phyloP scores from a whole-genome alignment of 176 grass and related monocot species.

The Poa pratensis region DNA sequence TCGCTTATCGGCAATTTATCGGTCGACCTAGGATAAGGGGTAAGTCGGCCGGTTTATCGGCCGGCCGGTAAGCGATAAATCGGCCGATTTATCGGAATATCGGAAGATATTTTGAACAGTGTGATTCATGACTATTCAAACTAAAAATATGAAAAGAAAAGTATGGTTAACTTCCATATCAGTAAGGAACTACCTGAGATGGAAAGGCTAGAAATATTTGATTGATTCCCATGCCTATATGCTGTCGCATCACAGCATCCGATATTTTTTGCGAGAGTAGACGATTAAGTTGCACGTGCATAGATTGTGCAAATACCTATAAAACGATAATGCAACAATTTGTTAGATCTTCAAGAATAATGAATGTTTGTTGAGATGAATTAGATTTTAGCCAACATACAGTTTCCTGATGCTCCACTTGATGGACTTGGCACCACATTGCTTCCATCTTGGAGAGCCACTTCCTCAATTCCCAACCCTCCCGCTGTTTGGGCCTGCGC shows the following conservation, averaged over 20 bases:
- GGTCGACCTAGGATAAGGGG: too few species aligned
- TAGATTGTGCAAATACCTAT: background rate
- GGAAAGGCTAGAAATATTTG: background rate
- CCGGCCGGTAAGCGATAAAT: too few species aligned
- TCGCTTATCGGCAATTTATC: too few species aligned
- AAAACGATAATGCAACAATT: background rate
- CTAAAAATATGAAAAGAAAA: background rate
- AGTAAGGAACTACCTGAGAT: background rate
- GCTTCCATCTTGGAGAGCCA: background rate
- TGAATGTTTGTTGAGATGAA: too few species aligned
- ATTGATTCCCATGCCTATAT: background rate
- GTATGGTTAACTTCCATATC: background rate
- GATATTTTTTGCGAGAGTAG: background rate
- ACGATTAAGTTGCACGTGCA: background rate
- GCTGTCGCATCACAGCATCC: background rate
- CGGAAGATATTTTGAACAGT: too few species aligned
- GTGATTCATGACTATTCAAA: slow-evolving; percentile 1
- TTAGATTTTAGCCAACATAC: background rate
- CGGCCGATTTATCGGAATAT: too few species aligned
- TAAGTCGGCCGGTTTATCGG: too few species aligned
- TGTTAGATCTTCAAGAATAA: background rate
- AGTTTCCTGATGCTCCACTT: background rate
- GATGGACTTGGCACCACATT: background rate
- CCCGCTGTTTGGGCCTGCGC: background rate
- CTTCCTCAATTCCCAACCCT: slow-evolving; percentile 31